A percentile compares a stretch with the other conserved stretches of the same genome.
These are phyloP conservation scores for Kodamaea nitidulidarum DNA, from an alignment of 805 yeast species.

Conservation along the genomic window DNA sequence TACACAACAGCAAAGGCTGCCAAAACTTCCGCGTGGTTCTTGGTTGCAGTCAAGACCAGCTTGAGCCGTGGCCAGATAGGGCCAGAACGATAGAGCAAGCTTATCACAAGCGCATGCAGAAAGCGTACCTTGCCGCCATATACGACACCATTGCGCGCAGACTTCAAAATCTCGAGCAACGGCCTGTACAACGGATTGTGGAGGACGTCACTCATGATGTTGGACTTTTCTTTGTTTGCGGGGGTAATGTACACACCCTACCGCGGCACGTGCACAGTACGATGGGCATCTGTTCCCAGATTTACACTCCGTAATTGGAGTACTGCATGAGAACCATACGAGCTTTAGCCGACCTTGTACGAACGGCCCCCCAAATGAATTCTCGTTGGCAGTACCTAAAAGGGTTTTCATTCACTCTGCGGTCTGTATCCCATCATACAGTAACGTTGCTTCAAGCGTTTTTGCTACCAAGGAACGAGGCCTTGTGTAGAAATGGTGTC, in stretches of 20 bases:
- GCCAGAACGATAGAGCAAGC: conserved; percentile 51
- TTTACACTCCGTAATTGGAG: not conserved
- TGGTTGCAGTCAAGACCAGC: conserved; percentile 49
- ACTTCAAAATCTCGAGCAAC: conserved; percentile 33
- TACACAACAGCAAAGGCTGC: conserved; percentile 55
- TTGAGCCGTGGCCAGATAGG: conserved; percentile 42
- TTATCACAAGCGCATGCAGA: conserved; percentile 62
- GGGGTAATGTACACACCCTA: conserved; percentile 4
- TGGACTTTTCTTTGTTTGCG: conserved; percentile 6
- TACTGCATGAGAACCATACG: too few species aligned
- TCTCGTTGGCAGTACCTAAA: too few species aligned
- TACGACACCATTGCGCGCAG: conserved; percentile 47
- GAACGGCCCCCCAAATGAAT: too few species aligned
- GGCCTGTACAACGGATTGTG: conserved; percentile 22
- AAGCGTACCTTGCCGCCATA: conserved; percentile 62
- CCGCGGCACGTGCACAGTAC: conserved; percentile 1
- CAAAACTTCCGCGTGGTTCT: conserved; percentile 51
- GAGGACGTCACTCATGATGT: conserved; percentile 15
- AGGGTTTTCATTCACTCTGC: too few species aligned
- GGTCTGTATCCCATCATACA: too few species aligned
- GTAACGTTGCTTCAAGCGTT: too few species aligned
- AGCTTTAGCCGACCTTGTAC: too few species aligned
- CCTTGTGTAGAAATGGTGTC: not conserved
- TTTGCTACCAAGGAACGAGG: too few species aligned
- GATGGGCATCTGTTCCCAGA: not conserved